Conservation (phyloP, 306 rosid species). For the Medicago ruthenica region DNA sequence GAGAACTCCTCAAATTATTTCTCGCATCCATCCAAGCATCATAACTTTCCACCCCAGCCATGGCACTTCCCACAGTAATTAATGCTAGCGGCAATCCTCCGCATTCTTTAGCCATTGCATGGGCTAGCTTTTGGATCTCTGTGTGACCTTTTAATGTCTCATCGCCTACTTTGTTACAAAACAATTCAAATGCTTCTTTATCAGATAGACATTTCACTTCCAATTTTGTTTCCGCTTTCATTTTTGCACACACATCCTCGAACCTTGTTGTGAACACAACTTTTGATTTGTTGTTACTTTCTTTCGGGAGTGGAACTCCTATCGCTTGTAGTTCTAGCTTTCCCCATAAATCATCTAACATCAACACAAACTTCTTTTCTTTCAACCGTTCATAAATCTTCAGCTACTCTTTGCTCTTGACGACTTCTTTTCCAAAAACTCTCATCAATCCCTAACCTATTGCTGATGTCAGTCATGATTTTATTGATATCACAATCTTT, state of each 20-base stretch:
- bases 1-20: background rate
- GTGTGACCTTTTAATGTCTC: conserved; percentile 6
- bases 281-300: conserved; percentile 9
- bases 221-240: conserved; percentile 33
- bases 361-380: background rate
- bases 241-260: conserved; percentile 39
- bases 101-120: background rate
- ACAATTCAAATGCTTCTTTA: conserved; percentile 33
- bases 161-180: conserved; percentile 29
- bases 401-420: too few relatives aligned
- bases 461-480: too few relatives aligned
- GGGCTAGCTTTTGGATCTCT: conserved; percentile 12
- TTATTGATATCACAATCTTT: too few relatives aligned
- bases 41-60: conserved; percentile 18
- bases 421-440: too few relatives aligned
- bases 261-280: conserved; percentile 39
- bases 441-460: too few relatives aligned
- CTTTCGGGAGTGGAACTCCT: conserved; percentile 23
- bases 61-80: conserved; percentile 19
- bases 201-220: conserved; percentile 25
- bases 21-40: conserved; percentile 22
- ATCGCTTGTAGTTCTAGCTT: conserved; percentile 22
- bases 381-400: background rate
- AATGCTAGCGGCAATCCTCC: conserved; percentile 43
- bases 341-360: conserved; percentile 53